These are phyloP conservation scores for Nicotiana attenuata DNA, from an alignment of 257 asterid species.

Conservation along the genomic window DNA sequence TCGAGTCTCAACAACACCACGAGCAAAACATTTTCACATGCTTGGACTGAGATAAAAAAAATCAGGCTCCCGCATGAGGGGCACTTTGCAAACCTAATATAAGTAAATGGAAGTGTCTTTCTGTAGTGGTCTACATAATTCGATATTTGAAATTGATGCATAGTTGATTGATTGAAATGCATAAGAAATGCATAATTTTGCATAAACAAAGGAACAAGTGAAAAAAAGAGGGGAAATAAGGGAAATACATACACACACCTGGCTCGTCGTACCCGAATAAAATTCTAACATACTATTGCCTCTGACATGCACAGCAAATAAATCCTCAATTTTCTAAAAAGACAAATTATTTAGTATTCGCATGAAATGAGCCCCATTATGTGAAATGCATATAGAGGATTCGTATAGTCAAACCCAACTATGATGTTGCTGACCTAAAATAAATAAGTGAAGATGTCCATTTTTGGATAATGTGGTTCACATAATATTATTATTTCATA, in stretches of 20 bases:
- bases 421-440: not conserved
- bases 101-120: not conserved
- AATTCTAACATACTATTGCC: not conserved
- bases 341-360: not conserved
- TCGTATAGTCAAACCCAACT: not conserved
- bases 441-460: not conserved
- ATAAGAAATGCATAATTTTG: not conserved
- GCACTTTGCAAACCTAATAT: not conserved
- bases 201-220: not conserved
- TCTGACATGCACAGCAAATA: not conserved
- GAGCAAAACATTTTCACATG: not conserved
- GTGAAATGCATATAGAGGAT: not conserved
- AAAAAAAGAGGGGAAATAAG: no score
- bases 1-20: not conserved
- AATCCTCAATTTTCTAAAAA: not conserved
- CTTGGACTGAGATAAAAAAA: not conserved
- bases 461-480: not conserved
- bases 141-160: not conserved
- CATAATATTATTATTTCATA: no score
- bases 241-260: constrained; percentile 28
- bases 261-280: constrained; percentile 80
- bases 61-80: not conserved
- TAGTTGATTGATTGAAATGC: not conserved
- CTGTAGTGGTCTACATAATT: not conserved
- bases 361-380: not conserved